Evolutionary conservation across 805 yeast genomes (phyloP).

Genomic region (Pichia membranifaciens): DNA sequence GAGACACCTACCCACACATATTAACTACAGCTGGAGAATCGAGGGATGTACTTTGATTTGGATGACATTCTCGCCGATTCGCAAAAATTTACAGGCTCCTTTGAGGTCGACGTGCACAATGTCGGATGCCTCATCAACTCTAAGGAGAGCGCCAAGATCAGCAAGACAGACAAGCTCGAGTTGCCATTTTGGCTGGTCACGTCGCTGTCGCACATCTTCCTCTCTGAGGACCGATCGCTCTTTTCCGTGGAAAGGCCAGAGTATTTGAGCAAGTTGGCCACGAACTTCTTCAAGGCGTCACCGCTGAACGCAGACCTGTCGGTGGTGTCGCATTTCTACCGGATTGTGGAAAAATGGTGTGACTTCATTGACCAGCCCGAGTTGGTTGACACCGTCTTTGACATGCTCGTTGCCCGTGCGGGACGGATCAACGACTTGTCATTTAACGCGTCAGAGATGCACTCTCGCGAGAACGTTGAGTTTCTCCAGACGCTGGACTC

Average conservation of each 20-base stretch:
- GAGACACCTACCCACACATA: background rate
- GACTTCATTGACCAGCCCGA: slow-evolving; percentile 60
- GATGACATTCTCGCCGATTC: slow-evolving; percentile 71
- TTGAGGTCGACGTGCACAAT: slow-evolving; percentile 33
- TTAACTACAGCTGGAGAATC: no score
- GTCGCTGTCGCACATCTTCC: slow-evolving; percentile 5
- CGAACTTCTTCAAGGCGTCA: slow-evolving; percentile 77
- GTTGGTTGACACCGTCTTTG: slow-evolving; percentile 40
- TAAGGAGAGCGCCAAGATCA: slow-evolving; percentile 51
- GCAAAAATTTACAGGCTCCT: slow-evolving; percentile 27
- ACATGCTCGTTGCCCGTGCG: slow-evolving; percentile 59
- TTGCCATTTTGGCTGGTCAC: slow-evolving; percentile 84
- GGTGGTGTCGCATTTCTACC: slow-evolving; percentile 40
- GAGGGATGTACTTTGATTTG: slow-evolving; percentile 54
- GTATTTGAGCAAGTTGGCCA: slow-evolving; percentile 54
- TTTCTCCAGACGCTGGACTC: slow-evolving; percentile 69
- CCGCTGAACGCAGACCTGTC: slow-evolving; percentile 22
- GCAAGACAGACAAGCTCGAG: slow-evolving; percentile 59
- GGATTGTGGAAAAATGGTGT: slow-evolving; percentile 73
- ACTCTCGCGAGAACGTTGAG: slow-evolving; percentile 26
- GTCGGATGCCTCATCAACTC: slow-evolving; percentile 83
- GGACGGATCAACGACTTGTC: slow-evolving; percentile 64
- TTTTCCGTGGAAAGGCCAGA: slow-evolving; percentile 66
- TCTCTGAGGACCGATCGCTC: slow-evolving; percentile 30
- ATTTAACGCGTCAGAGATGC: slow-evolving; percentile 36